phyloP scores from a whole-genome alignment of 2,329 filamentous ascomycete genomes.

The Thielaviopsis cerberus region DNA sequence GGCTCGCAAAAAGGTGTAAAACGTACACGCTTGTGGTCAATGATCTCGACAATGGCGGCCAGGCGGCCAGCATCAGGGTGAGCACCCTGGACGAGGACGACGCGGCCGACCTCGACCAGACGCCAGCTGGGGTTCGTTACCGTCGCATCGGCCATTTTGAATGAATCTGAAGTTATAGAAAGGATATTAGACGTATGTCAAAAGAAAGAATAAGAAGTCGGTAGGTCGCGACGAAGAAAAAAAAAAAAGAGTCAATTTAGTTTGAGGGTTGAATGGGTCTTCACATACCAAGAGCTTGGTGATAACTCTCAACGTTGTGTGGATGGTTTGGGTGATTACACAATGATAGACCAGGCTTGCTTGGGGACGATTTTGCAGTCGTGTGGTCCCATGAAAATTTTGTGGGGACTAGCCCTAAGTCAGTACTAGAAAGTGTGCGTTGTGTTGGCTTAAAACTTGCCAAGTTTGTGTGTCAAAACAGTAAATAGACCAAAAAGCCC shows the following conservation, averaged over 20 bases:
- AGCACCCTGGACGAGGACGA: conserved; percentile 70
- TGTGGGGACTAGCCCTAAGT: conserved; percentile 12
- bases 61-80: conserved; percentile 71
- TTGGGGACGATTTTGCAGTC: conserved; percentile 11
- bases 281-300: conserved; percentile 13
- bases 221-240: conserved; percentile 3
- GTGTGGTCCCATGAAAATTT: conserved; percentile 8
- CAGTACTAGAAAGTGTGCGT: conserved; percentile 9
- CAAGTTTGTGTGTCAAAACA: neutral
- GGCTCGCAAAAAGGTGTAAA: conserved; percentile 13
- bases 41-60: conserved; percentile 93
- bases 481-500: neutral
- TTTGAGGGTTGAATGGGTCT: conserved; percentile 11
- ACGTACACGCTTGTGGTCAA: conserved; percentile 99
- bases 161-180: conserved; percentile 19
- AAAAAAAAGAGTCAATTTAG: neutral
- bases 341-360: conserved; percentile 12
- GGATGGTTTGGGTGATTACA: conserved; percentile 12
- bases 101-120: conserved; percentile 94
- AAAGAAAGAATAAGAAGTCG: conserved; percentile 12
- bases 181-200: conserved; percentile 14
- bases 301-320: conserved; percentile 13
- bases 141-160: conserved; percentile 63
- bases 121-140: conserved; percentile 76
- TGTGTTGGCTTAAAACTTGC: neutral